phyloP scores from a whole-genome alignment of 106 monocot species.

The Vanilla planifolia region DNA sequence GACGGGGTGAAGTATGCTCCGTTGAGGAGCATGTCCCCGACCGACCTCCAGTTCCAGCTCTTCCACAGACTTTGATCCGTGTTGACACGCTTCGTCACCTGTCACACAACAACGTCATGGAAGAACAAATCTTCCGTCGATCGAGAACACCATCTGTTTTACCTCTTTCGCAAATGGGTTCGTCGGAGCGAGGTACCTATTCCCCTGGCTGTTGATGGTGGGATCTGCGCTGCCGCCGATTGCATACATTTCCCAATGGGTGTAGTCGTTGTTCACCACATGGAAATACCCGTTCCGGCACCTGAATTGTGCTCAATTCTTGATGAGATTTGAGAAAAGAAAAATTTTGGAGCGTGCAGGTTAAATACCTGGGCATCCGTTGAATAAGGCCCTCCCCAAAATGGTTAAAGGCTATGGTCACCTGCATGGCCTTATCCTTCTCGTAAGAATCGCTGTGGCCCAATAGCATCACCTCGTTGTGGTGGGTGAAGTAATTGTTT shows the following conservation, averaged over 20 bases:
- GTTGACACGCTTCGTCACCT: constrained; percentile 21
- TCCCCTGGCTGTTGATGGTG: constrained; percentile 20
- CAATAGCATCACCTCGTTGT: constrained; percentile 20
- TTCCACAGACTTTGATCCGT: constrained; percentile 7
- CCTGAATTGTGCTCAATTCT: no score
- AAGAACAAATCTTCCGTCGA: no score
- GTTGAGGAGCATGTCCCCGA: constrained; percentile 13
- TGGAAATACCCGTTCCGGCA: constrained; percentile 28
- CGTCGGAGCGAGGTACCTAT: constrained; percentile 14
- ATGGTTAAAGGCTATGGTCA: constrained; percentile 13
- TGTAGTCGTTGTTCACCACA: constrained; percentile 69
- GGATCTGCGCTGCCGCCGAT: constrained; percentile 15
- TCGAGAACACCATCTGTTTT: background rate
- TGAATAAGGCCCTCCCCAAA: constrained; percentile 10
- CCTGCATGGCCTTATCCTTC: constrained; percentile 17
- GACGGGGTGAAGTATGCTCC: constrained; percentile 19
- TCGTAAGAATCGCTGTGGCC: constrained; percentile 15
- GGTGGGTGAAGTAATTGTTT: constrained; percentile 16
- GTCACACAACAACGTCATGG: background rate
- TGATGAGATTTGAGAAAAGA: background rate
- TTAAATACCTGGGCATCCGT: constrained; percentile 12
- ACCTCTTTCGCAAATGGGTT: constrained; percentile 10
- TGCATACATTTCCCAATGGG: constrained; percentile 40
- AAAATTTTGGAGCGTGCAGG: background rate
- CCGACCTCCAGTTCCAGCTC: constrained; percentile 21